Base-by-base conservation (phyloP, 106 monocot species). In the Hemerocallis citrina region DNA sequence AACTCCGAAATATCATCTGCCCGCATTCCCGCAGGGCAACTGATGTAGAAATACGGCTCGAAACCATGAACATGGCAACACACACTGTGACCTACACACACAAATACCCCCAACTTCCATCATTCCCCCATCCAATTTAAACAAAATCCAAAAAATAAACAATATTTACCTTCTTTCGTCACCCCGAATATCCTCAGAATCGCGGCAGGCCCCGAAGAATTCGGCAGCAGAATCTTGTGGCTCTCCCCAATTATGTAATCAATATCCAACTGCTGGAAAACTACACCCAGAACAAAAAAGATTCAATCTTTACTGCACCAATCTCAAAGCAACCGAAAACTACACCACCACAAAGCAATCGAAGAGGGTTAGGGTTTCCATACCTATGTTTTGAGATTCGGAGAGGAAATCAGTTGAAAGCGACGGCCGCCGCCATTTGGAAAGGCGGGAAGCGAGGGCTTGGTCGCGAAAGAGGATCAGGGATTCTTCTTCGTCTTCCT, bases 201-300 rank as follows among this genome's bases (percentile, higher is more conserved):
- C 0, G 98, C 92, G 5, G 91, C 84, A 0, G 98, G 79, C 16
- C 91, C 98, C 15, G 88, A 79, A 3, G 72, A 77, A 55, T 64
- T 70, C 0, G 82, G 92, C 1, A 98, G 74, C 50, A 92, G 54
- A 24, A 77, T 82, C 40, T 85, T 92, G 61, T 82, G 67, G 66
- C 81, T 88, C 23, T 85, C 88, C 1, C 92, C 85, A 35, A 98
- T 98, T 13, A 98, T 77, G 36, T 98, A 98, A 52, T 98, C 98
- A 41, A 98, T 98, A 64, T 98, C 98, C 38, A 98, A 59, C 77
- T 98, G 92, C 92, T 98, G 98, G 55, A 98, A 98, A 46, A 88
- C 98, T 98, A 68, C 35, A 70, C 34, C 6, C 50, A 65, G 77
- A 20, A 57, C 35, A 14, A 52, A 17, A n/a, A 25, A 40, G 59